These are phyloP conservation scores for Tolypocladium paradoxum DNA, from an alignment of 2,329 filamentous ascomycete species.

Conservation along the genomic window DNA sequence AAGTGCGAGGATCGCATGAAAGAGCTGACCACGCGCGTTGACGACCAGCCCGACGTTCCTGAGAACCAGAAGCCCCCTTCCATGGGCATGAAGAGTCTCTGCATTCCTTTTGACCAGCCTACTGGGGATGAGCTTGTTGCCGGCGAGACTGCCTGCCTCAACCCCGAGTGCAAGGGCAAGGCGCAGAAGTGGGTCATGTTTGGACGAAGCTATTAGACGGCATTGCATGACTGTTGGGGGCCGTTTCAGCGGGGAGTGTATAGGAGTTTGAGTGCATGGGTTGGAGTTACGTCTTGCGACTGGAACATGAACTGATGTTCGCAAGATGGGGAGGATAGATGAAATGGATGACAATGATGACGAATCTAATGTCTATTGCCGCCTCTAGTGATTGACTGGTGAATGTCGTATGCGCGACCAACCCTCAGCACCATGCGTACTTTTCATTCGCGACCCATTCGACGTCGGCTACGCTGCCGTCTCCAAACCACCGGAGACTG, in stretches of 20 bases:
- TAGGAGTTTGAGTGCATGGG: not conserved
- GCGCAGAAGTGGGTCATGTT: constrained; percentile 92
- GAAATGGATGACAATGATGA: constrained; percentile 1
- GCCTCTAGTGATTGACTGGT: not conserved
- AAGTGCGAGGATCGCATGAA: constrained; percentile 94
- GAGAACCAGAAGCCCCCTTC: constrained; percentile 43
- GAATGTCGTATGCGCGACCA: not conserved
- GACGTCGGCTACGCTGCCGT: constrained; percentile 37
- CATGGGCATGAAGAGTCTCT: constrained; percentile 61
- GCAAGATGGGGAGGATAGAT: not conserved
- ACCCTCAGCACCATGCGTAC: constrained; percentile 59
- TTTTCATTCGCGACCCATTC: constrained; percentile 72
- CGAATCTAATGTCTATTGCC: not conserved
- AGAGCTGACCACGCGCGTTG: constrained; percentile 73
- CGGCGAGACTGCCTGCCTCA: constrained; percentile 84
- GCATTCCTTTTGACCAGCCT: constrained; percentile 74
- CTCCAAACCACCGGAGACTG: constrained; percentile 61
- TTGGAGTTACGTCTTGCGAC: constrained; percentile 5
- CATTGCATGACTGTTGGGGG: not conserved
- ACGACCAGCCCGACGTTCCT: constrained; percentile 42
- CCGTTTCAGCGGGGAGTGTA: not conserved
- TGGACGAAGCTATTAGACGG: constrained; percentile 55
- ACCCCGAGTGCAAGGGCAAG: constrained; percentile 66
- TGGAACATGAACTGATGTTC: constrained; percentile 1
- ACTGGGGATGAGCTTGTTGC: constrained; percentile 52